Percentiles rank a stretch among this genome's conserved stretches.
phyloP scores from a whole-genome alignment of 352 stramenopile species.

The Pythium myriotylum region DNA sequence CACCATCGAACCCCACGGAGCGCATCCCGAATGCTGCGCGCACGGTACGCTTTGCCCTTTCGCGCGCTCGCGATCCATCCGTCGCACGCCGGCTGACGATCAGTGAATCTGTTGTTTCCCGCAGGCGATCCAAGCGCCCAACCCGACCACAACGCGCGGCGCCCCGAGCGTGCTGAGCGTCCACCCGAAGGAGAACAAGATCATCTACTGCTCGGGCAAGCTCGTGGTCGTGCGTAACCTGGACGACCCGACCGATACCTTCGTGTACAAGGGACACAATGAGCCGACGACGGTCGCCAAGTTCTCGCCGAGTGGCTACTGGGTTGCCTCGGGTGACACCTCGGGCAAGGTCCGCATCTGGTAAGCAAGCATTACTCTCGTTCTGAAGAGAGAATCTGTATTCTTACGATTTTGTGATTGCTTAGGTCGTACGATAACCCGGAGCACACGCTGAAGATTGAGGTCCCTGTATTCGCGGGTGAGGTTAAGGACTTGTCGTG shows the following conservation, averaged over 20 bases:
- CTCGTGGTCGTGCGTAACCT: constrained; percentile 90
- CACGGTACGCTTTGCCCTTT: constrained; percentile 27
- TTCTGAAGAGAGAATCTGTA: background rate
- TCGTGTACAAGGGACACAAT: constrained; percentile 97
- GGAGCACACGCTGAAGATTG: constrained; percentile 96
- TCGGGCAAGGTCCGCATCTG: constrained; percentile 94
- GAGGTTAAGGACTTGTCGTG: constrained; percentile 95
- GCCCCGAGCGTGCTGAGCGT: constrained; percentile 68
- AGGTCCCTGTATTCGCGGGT: constrained; percentile 88
- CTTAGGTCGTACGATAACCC: constrained; percentile 93
- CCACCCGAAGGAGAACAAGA: constrained; percentile 86
- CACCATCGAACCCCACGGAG: constrained; percentile 63
- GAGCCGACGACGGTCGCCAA: constrained; percentile 90
- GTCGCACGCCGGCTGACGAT: background rate
- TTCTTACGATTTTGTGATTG: background rate
- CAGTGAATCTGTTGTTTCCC: background rate
- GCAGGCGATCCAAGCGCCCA: constrained; percentile 64
- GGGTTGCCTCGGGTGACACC: constrained; percentile 91
- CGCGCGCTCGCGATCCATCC: background rate
- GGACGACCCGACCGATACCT: constrained; percentile 81
- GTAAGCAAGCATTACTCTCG: constrained; percentile 32
- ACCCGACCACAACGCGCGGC: constrained; percentile 73
- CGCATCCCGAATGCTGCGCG: constrained; percentile 58
- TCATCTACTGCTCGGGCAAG: constrained; percentile 93
- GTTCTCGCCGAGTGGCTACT: constrained; percentile 95